phyloP scores from a whole-genome alignment of 345 rosid genomes.

The Raphanus sativus region DNA sequence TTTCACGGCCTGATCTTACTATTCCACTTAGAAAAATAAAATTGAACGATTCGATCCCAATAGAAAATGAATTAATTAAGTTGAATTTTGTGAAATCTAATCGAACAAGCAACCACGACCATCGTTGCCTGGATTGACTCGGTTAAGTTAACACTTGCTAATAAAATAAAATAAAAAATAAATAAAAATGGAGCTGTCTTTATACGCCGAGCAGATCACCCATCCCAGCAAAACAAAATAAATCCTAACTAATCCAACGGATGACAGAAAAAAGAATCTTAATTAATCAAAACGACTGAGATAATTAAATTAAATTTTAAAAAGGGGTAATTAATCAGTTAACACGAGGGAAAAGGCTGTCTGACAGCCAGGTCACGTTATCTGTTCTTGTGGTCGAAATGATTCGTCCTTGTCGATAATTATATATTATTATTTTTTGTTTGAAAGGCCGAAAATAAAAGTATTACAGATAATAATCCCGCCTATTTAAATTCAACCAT shows the following conservation, averaged over 20 bases:
- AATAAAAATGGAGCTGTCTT: conserved; percentile 29
- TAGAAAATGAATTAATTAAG: conserved; percentile 14
- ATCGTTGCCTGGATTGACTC: conserved; percentile 35
- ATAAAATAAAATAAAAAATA: background rate
- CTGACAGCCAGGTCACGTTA: conserved; percentile 53
- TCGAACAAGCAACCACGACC: conserved; percentile 39
- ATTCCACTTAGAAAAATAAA: background rate
- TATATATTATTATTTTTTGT: background rate
- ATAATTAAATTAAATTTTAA: background rate
- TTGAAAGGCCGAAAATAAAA: conserved; percentile 34
- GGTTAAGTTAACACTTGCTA: conserved; percentile 1
- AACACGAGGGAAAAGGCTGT: conserved; percentile 41
- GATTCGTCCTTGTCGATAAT: conserved; percentile 37
- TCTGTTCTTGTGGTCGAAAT: conserved; percentile 49
- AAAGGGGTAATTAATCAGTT: conserved; percentile 13
- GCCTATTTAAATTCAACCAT: conserved; percentile 36
- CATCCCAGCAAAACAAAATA: conserved; percentile 20
- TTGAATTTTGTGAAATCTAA: conserved; percentile 25
- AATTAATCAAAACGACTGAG: conserved; percentile 30
- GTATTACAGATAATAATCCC: conserved; percentile 28
- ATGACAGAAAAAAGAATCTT: background rate
- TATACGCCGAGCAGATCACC: conserved; percentile 33
- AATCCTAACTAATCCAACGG: background rate
- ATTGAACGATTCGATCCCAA: background rate
- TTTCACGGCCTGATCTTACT: conserved; percentile 31